Evolutionary conservation across 805 yeast species (phyloP), one percentile per base, ranked within the genome.

Genomic region (Hagleromyces aurorensis): DNA sequence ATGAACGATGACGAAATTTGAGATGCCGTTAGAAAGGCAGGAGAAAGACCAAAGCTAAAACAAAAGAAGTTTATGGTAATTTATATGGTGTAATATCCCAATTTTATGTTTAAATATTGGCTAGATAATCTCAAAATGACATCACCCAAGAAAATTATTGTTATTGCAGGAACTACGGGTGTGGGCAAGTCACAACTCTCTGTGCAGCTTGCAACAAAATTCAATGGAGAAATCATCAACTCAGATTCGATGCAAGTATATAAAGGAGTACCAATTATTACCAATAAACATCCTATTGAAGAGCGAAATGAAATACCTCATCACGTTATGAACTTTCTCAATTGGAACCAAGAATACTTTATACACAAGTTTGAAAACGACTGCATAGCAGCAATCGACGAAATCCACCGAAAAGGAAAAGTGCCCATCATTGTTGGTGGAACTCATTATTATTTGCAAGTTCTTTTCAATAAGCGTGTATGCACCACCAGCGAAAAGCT

Each of bases 211-310:
- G 96, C 96, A 7, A 66, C 71, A 42, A 67, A 67, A 16, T 68
- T 80, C 30, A 70, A 77, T 48, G 97, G 97, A 13, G 97, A 91
- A 50, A 67, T 91, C 40, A 81, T 91, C 40, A 91, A 91, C 56
- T 95, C 94, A 0, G 98, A 91, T 52, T 85, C 97, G 1, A 87
- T 91, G 96, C 98, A 91, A 57, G 81, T 91, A 65, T 91, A 91
- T 55, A 59, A 64, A 21, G 77, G 72, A 0, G 59, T 75, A 1
- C 84, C 80, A 9, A 72, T 73, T 7, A 84, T 91, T 37, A 83
- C 98, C 10, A 91, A 91, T 48, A 91, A 91, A 48, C 97, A 91
- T 46, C 97, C 98, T 0, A 36, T 79, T 1, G 62, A 60, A 0
- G 96, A 89, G 41, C 63, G 95, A 20, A 62, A 67, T 5, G 89